Evolutionary conservation across 148 eudicot species (phyloP), one percentile per base, ranked within the genome.

Genomic region (Polygonum aviculare): DNA sequence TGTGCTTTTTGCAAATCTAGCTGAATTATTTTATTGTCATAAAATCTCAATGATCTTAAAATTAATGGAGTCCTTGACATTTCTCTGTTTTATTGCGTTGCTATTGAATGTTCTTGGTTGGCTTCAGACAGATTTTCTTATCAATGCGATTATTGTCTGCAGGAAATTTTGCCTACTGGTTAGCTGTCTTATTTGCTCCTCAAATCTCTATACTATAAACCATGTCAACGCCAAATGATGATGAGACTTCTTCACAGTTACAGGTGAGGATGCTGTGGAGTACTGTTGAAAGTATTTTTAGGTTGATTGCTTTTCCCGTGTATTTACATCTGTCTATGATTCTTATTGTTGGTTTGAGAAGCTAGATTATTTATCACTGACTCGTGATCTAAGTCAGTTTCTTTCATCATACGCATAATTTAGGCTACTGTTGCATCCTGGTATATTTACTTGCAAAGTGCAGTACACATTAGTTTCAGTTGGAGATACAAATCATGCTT

Each of bases 141-240:
- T 35, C 40, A 21, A 7, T 33, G n/a, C 21, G 75, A 73, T 73
- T 49, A 22, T 39, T 48, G 9, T 73, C 75, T 73, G 59, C 59
- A 47, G 75, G 31, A 26, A 51, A 48, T 8, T 73, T 51, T 22
- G 16, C 21, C 40, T 39, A 12, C 57, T 31, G n/a, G 74, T 73
- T 67, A 67, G 55, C 38, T 73, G 57, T 73, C 55, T 11, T 39
- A 26, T 47, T 44, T 44, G 39, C 39, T 16, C 35, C 75, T 45
- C 38, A 15, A 45, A 41, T 48, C 12, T 7, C 31, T 49, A 10
- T 18, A 21, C 75, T 19, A 75, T 4, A 75, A 55, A 33, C 63
- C 48, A 75, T 75, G 77, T 75, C 77, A 52, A 26, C 33, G 77
- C 77, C 77, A 75, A 75, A 75, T 75, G 77, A 75, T 5, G 77